Percentiles rank a stretch among this genome's conserved stretches.
These are phyloP conservation scores for Populus hybrid DNA, from an alignment of 441 rosid genomes.

Conservation along the genomic window DNA sequence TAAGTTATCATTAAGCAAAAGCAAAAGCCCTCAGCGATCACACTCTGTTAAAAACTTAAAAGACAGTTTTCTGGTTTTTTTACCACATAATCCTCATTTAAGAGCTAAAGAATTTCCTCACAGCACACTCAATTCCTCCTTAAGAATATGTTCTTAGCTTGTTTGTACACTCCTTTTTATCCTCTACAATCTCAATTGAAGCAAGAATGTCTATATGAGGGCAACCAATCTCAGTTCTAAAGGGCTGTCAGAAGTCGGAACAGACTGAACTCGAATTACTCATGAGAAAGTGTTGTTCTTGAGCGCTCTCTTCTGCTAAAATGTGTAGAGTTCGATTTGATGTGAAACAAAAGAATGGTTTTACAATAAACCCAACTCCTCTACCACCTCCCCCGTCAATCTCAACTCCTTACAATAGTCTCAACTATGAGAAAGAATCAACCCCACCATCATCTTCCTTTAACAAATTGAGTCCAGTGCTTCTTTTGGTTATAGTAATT, in stretches of 20 bases:
- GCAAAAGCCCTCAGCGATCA: not conserved
- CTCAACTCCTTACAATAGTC: slow-evolving; percentile 22
- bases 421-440: slow-evolving; percentile 29
- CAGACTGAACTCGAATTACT: not conserved
- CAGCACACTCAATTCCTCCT: slow-evolving; percentile 22
- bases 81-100: not conserved
- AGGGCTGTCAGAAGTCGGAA: too few species aligned
- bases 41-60: not conserved
- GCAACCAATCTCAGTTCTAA: not conserved
- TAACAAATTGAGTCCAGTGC: slow-evolving; percentile 55
- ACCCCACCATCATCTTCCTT: slow-evolving; percentile 30
- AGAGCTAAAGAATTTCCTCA: slow-evolving; percentile 11
- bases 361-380: slow-evolving; percentile 31
- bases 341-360: slow-evolving; percentile 24
- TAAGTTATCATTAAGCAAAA: not conserved
- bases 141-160: slow-evolving; percentile 28
- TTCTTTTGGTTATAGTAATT: slow-evolving; percentile 59
- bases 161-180: slow-evolving; percentile 1
- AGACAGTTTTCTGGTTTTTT: not conserved
- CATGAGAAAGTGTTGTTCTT: slow-evolving; percentile 8
- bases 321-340: slow-evolving; percentile 31
- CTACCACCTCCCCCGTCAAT: slow-evolving; percentile 23
- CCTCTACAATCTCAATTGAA: slow-evolving; percentile 6
- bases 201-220: slow-evolving; percentile 22
- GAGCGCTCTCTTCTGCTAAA: slow-evolving; percentile 19